phyloP scores from a whole-genome alignment of 768 basidiomycete genomes.

The Melanogaster broomeanus region DNA sequence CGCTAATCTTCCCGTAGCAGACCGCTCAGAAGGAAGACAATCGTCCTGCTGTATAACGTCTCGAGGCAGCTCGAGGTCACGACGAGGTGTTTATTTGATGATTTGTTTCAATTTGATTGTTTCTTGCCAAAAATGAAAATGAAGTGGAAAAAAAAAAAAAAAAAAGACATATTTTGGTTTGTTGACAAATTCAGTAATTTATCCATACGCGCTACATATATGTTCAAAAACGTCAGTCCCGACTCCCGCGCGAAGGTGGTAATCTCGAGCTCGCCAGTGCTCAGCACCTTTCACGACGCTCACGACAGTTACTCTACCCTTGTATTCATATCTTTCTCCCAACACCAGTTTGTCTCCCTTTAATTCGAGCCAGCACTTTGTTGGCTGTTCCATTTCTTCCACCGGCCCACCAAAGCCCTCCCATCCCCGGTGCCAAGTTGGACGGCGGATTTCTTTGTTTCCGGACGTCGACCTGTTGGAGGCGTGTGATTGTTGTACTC shows the following conservation, averaged over 20 bases:
- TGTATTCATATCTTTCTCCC: slow-evolving; percentile 26
- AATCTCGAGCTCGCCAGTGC: slow-evolving; percentile 9
- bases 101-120: too few species aligned
- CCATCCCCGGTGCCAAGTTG: neutral
- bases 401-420: neutral
- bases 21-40: too few species aligned
- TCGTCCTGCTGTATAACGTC: too few species aligned
- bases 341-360: slow-evolving; percentile 1
- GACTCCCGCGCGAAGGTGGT: neutral
- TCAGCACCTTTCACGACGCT: slow-evolving; percentile 23
- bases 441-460: slow-evolving; percentile 2
- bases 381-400: neutral
- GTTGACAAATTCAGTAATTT: slow-evolving; percentile 11
- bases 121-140: too few species aligned
- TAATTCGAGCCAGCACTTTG: neutral
- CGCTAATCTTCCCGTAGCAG: too few species aligned
- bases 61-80: too few species aligned
- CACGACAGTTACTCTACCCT: slow-evolving; percentile 20
- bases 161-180: slow-evolving; percentile 23
- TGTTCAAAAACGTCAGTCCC: slow-evolving; percentile 22
- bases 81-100: too few species aligned
- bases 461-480: neutral
- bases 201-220: slow-evolving; percentile 16
- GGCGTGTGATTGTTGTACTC: slow-evolving; percentile 7
- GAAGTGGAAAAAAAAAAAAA: too few species aligned